Percentiles rank a stretch among this genome's conserved stretches.
Conservation (phyloP, 2,329 filamentous ascomycete species). For the Botryosphaeria agaves region DNA sequence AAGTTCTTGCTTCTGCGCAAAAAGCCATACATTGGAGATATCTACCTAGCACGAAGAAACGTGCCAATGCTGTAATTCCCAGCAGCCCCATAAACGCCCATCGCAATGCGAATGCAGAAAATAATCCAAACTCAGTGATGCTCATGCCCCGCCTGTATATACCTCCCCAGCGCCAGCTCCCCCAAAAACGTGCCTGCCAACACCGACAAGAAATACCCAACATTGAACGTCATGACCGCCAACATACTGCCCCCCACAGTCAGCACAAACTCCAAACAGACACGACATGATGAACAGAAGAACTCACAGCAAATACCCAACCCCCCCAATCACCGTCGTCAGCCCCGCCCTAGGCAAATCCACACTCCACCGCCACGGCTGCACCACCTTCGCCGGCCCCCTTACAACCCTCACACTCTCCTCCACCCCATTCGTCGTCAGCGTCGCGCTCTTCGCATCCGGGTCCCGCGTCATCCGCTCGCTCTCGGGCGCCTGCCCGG, state of each 20-base stretch:
- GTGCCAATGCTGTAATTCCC: too few relatives aligned
- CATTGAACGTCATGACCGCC: slow-evolving; percentile 78
- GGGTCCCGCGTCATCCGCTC: slow-evolving; percentile 41
- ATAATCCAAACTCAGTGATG: slow-evolving; percentile 9
- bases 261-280: too few relatives aligned
- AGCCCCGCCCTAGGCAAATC: slow-evolving; percentile 58
- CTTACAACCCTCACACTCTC: slow-evolving; percentile 62
- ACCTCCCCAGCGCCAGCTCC: slow-evolving; percentile 64
- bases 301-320: slow-evolving; percentile 75
- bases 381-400: slow-evolving; percentile 31
- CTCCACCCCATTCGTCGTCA: slow-evolving; percentile 61
- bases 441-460: slow-evolving; percentile 39
- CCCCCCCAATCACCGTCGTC: slow-evolving; percentile 54
- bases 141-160: slow-evolving; percentile 29
- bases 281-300: too few relatives aligned
- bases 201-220: slow-evolving; percentile 72
- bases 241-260: slow-evolving; percentile 50
- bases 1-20: too few relatives aligned
- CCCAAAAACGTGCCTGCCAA: slow-evolving; percentile 69
- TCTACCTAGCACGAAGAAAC: too few relatives aligned
- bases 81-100: too few relatives aligned
- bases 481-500: slow-evolving; percentile 41
- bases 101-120: neutral
- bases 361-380: slow-evolving; percentile 68
- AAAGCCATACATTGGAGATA: too few relatives aligned